Percentiles rank a stretch among this genome's conserved stretches.
Conservation (phyloP, 352 stramenopile genomes). For the Pythium diclinum region DNA sequence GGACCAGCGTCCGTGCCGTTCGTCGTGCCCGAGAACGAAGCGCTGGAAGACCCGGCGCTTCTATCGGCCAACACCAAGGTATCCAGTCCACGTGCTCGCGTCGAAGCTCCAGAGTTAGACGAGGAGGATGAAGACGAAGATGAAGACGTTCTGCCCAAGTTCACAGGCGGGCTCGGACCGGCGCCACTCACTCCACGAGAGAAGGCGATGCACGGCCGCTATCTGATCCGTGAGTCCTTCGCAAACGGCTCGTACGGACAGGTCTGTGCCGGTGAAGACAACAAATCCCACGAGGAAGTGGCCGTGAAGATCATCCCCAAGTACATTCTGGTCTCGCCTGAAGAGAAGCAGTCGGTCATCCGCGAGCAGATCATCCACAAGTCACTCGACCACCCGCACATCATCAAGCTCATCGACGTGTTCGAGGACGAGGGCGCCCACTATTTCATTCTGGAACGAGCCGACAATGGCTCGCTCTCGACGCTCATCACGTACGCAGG, state of each 20-base stretch:
- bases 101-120: neutral
- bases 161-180: neutral
- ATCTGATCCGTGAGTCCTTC: constrained; percentile 73
- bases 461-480: constrained; percentile 52
- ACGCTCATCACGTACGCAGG: constrained; percentile 47
- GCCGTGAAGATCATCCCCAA: constrained; percentile 80
- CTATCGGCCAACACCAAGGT: constrained; percentile 4
- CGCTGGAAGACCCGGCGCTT: constrained; percentile 11
- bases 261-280: constrained; percentile 49
- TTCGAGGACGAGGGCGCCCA: constrained; percentile 72
- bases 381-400: constrained; percentile 60
- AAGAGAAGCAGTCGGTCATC: constrained; percentile 75
- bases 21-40: constrained; percentile 11
- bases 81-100: neutral
- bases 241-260: constrained; percentile 68
- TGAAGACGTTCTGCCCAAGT: constrained; percentile 1
- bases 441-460: constrained; percentile 73
- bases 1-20: constrained; percentile 1
- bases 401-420: constrained; percentile 72
- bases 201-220: constrained; percentile 66
- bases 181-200: constrained; percentile 44
- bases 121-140: constrained; percentile 9
- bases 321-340: constrained; percentile 56
- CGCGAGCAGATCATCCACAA: constrained; percentile 70
- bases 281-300: constrained; percentile 51